These are phyloP conservation scores for Leptographium galeiforme DNA, from an alignment of 2,329 filamentous ascomycete species.

Conservation along the genomic window DNA sequence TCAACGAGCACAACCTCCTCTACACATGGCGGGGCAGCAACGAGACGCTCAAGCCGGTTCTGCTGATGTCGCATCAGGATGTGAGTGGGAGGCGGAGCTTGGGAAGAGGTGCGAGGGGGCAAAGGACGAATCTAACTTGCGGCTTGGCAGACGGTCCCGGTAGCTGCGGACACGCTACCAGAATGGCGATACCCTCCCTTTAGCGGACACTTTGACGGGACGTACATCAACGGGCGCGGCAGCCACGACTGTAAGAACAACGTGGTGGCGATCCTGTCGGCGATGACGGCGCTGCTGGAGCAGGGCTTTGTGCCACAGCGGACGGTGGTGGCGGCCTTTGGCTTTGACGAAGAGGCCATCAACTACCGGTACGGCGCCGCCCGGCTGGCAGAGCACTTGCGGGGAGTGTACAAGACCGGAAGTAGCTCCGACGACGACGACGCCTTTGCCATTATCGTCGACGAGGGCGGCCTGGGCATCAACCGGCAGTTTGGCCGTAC, in stretches of 20 bases:
- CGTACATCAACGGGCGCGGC: slow-evolving; percentile 47
- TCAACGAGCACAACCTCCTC: slow-evolving; percentile 45
- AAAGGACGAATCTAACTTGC: neutral
- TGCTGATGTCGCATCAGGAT: slow-evolving; percentile 51
- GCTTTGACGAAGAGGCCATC: slow-evolving; percentile 48
- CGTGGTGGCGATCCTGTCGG: slow-evolving; percentile 40
- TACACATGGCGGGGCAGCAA: slow-evolving; percentile 44
- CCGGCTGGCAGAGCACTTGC: slow-evolving; percentile 29
- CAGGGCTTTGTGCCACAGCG: slow-evolving; percentile 37
- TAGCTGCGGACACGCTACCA: slow-evolving; percentile 29
- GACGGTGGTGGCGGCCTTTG: slow-evolving; percentile 44
- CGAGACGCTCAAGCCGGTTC: slow-evolving; percentile 33
- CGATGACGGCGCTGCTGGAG: slow-evolving; percentile 38
- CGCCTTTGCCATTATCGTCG: slow-evolving; percentile 39
- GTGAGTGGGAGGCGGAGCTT: slow-evolving; percentile 18
- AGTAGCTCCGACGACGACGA: slow-evolving; percentile 18
- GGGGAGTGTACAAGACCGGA: slow-evolving; percentile 30
- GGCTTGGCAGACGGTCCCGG: slow-evolving; percentile 29
- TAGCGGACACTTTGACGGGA: slow-evolving; percentile 40
- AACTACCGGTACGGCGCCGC: slow-evolving; percentile 32
- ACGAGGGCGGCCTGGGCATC: slow-evolving; percentile 37
- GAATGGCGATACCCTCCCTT: slow-evolving; percentile 48
- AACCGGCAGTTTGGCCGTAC: slow-evolving; percentile 27
- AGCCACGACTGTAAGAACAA: slow-evolving; percentile 46
- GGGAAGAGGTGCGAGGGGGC: neutral